Evolutionary conservation across 768 basidiomycete genomes (phyloP).

Genomic region (Asterophora lycoperdoides): DNA sequence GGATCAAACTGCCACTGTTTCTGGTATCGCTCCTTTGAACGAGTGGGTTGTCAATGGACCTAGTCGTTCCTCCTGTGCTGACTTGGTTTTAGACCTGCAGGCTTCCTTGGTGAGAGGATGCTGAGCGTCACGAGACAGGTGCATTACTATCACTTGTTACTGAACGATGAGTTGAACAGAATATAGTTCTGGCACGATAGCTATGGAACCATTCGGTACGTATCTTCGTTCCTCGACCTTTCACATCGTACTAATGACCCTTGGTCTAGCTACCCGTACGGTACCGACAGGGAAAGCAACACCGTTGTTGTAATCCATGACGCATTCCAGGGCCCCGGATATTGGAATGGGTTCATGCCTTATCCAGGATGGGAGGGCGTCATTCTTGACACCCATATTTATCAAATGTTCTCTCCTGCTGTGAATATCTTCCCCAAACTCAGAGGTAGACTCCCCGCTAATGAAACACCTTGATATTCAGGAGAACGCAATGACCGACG

Average conservation of each 20-base stretch:
- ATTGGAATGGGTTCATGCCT: slow-evolving; percentile 63
- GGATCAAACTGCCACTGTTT: slow-evolving; percentile 47
- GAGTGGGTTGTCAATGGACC: slow-evolving; percentile 45
- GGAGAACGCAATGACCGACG: slow-evolving; percentile 42
- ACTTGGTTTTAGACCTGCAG: slow-evolving; percentile 55
- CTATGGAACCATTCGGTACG: slow-evolving; percentile 67
- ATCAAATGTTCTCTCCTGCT: slow-evolving; percentile 63
- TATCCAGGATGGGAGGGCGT: slow-evolving; percentile 57
- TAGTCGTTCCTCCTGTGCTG: not conserved
- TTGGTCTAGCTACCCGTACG: slow-evolving; percentile 30
- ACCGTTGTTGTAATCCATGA: slow-evolving; percentile 69
- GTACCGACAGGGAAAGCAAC: slow-evolving; percentile 48
- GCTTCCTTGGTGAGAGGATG: slow-evolving; percentile 50
- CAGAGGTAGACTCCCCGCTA: not conserved
- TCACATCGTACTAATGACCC: slow-evolving; percentile 2
- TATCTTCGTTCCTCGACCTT: not conserved
- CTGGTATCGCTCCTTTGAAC: slow-evolving; percentile 72
- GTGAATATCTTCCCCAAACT: slow-evolving; percentile 32
- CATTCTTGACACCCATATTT: slow-evolving; percentile 76
- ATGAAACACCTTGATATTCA: slow-evolving; percentile 15
- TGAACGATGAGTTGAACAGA: slow-evolving; percentile 1
- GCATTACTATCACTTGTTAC: slow-evolving; percentile 3
- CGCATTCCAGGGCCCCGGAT: slow-evolving; percentile 71
- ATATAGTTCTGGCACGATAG: slow-evolving; percentile 69
- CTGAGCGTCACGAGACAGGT: slow-evolving; percentile 46